Evolutionary conservation across 2,329 filamentous ascomycete species (phyloP), one percentile per base, ranked within the genome.

Genomic region (Ophiostoma montium): DNA sequence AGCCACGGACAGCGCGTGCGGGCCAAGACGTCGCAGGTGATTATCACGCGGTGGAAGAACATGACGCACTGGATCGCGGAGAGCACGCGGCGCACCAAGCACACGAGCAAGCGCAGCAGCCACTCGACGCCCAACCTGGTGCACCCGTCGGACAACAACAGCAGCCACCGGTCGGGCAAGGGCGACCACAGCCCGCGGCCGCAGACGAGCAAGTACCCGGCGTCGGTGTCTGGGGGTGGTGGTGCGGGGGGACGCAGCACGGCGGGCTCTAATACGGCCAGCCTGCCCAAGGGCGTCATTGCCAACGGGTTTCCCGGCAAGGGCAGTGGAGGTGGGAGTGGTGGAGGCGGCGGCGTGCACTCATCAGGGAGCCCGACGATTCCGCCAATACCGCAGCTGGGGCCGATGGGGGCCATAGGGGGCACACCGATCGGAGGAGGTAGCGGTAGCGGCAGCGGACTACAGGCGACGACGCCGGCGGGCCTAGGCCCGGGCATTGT

Each of bases 31-130:
- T 76, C 75, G 8, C 74, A 78, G 52, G 71, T 74, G 11, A 73
- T 79, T 49, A 69, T 79, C 18, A 70, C 74, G 2, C 74, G 75
- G 48, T 79, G 75, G 76, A 79, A 77, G 63, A 75, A 76, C 52
- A 76, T 75, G 74, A 78, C 75, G 10, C 75, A 80, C 53, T 80
- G 76, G 76, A 70, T 79, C 35, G 70, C 76, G 21, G 76, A 79
- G 57, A 78, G 69, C 50, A 76, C 75, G 8, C 67, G 73, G 46
- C 68, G 74, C 23, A 67, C 69, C 53, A 72, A 67, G 55, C 61
- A 66, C 15, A 67, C 70, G 13, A 70, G 70, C 50, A 70, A 72
- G 50, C 67, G 70, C 23, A 68, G 70, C 2, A 78, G 73, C 57
- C 68, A 71, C 50, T 82, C 78, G 33, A 78, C 76, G 1, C 76